phyloP scores from a whole-genome alignment of 2,329 filamentous ascomycete genomes.

The Mycogone perniciosa region DNA sequence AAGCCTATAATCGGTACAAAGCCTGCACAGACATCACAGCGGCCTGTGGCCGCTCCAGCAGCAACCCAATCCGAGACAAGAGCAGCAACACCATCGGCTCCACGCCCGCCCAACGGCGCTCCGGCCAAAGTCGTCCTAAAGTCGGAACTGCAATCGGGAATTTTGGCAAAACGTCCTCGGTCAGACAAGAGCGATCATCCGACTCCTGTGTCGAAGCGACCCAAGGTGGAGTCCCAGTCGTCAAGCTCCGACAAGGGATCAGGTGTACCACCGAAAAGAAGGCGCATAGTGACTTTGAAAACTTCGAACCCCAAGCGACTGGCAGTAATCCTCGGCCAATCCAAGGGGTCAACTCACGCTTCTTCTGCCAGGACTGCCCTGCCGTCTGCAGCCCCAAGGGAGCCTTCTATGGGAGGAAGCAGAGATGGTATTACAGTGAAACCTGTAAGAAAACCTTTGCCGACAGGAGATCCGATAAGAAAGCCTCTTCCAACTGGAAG shows the following conservation, averaged over 20 bases:
- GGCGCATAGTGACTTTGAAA: slow-evolving; percentile 32
- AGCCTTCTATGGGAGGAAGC: slow-evolving; percentile 16
- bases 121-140: slow-evolving; percentile 9
- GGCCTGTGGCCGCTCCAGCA: background rate
- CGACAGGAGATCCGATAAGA: slow-evolving; percentile 15
- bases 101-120: slow-evolving; percentile 19
- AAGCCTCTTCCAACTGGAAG: slow-evolving; percentile 30
- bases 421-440: slow-evolving; percentile 30
- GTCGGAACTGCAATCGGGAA: slow-evolving; percentile 3
- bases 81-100: slow-evolving; percentile 19
- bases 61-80: slow-evolving; percentile 21
- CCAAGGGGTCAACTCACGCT: slow-evolving; percentile 14
- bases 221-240: slow-evolving; percentile 28
- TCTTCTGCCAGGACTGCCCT: slow-evolving; percentile 26
- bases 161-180: slow-evolving; percentile 29
- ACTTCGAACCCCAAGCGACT: slow-evolving; percentile 30
- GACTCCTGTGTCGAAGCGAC: slow-evolving; percentile 32
- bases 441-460: slow-evolving; percentile 28
- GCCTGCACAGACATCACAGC: slow-evolving; percentile 12
- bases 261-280: slow-evolving; percentile 20
- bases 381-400: slow-evolving; percentile 25
- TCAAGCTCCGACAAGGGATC: slow-evolving; percentile 14
- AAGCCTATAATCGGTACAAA: background rate
- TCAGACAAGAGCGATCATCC: slow-evolving; percentile 31
- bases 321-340: slow-evolving; percentile 28